Evolutionary conservation across 2,329 filamentous ascomycete species (phyloP).

Genomic region (Fusarium devonianum): DNA sequence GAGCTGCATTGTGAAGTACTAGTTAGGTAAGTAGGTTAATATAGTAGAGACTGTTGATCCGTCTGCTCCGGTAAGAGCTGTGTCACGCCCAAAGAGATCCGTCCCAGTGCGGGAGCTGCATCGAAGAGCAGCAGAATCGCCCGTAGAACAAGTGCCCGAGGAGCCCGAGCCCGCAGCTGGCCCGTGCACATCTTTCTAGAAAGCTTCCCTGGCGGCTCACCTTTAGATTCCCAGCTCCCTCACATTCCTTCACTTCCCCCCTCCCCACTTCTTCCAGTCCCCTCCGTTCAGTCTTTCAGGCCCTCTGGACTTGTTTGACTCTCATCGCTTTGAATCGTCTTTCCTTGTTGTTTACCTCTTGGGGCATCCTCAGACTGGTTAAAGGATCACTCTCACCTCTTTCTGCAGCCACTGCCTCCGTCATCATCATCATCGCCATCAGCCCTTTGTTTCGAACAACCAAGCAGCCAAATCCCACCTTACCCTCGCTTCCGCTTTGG

Average conservation of each 20-base stretch:
- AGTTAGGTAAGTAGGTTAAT: constrained; percentile 1
- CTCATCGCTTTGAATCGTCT: constrained; percentile 12
- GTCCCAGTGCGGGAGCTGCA: constrained; percentile 41
- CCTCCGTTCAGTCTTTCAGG: constrained; percentile 32
- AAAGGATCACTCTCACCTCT: constrained; percentile 1
- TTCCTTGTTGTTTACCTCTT: constrained; percentile 17
- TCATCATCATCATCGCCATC: constrained; percentile 6
- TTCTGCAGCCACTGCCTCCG: constrained; percentile 2
- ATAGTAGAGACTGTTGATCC: constrained; percentile 11
- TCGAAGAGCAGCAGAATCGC: constrained; percentile 38
- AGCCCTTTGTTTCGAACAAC: too few species aligned
- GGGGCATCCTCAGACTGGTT: neutral
- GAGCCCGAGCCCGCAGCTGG: constrained; percentile 21
- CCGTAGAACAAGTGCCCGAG: constrained; percentile 37
- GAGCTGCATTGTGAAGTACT: constrained; percentile 1
- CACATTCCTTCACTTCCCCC: constrained; percentile 26
- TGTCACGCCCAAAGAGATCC: constrained; percentile 2
- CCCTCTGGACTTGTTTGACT: constrained; percentile 10
- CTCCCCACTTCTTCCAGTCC: constrained; percentile 26
- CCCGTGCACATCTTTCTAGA: constrained; percentile 42
- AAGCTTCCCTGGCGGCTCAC: constrained; percentile 42
- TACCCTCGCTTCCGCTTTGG: constrained; percentile 11
- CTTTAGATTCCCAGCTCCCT: too few species aligned
- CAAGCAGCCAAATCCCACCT: too few species aligned
- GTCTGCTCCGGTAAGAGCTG: constrained; percentile 1